These are phyloP conservation scores for Leccinum fallax DNA, from an alignment of 1,284 basidiomycete genomes.

Conservation along the genomic window DNA sequence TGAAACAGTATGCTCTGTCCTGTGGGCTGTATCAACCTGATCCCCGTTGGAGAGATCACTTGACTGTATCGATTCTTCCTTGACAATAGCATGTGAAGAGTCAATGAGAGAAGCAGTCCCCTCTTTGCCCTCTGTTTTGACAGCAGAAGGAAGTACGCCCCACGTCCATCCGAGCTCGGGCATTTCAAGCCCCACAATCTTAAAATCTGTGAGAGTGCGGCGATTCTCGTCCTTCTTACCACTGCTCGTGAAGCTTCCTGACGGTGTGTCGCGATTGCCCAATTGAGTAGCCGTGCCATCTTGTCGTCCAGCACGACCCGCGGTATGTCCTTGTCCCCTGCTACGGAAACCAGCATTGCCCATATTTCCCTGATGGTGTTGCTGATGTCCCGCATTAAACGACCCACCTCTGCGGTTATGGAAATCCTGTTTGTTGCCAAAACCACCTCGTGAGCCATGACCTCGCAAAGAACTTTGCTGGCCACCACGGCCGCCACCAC, in stretches of 20 bases:
- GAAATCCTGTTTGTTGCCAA: conserved; percentile 59
- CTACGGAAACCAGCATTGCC: conserved; percentile 49
- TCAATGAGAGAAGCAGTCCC: conserved; percentile 34
- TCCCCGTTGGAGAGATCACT: conserved; percentile 35
- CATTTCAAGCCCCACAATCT: conserved; percentile 88
- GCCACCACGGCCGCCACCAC: conserved; percentile 36
- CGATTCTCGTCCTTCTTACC: conserved; percentile 81
- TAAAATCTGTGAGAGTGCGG: conserved; percentile 93
- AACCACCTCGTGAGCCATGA: conserved; percentile 64
- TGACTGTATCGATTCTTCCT: conserved; percentile 44
- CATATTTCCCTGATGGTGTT: conserved; percentile 45
- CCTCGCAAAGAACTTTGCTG: conserved; percentile 49
- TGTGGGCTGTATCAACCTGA: conserved; percentile 27
- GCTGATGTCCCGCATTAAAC: conserved; percentile 50
- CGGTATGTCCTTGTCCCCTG: conserved; percentile 43
- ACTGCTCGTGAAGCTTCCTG: conserved; percentile 45
- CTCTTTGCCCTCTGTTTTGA: conserved; percentile 42
- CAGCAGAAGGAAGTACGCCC: conserved; percentile 52
- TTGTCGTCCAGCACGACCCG: conserved; percentile 53
- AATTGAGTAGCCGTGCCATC: conserved; percentile 44
- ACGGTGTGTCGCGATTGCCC: conserved; percentile 47
- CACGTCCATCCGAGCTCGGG: conserved; percentile 73
- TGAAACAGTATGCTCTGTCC: conserved; percentile 31
- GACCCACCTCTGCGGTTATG: conserved; percentile 66
- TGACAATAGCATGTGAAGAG: conserved; percentile 36